These are phyloP conservation scores for Sclerotinia trifoliorum DNA, from an alignment of 2,329 filamentous ascomycete genomes.

Conservation along the genomic window DNA sequence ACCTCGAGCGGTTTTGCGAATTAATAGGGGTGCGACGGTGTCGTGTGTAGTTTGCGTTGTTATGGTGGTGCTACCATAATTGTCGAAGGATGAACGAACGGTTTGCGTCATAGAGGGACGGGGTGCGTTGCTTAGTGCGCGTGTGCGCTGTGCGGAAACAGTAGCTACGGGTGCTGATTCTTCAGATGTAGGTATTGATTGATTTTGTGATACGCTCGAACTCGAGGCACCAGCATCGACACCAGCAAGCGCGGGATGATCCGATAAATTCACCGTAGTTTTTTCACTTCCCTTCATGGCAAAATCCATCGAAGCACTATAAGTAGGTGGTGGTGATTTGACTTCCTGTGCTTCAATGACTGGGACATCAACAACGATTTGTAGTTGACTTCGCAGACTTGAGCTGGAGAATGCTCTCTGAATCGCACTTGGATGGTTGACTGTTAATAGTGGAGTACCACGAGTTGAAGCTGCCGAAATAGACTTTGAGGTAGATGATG, in stretches of 20 bases:
- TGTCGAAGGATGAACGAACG: neutral
- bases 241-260: neutral
- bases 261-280: neutral
- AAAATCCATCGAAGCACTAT: neutral
- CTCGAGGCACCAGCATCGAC: neutral
- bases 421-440: neutral
- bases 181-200: neutral
- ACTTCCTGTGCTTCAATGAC: neutral
- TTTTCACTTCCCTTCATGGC: neutral
- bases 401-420: neutral
- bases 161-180: neutral
- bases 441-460: neutral
- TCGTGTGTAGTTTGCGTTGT: neutral
- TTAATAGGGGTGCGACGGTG: neutral
- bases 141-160: neutral
- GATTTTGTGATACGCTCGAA: neutral
- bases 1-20: no score
- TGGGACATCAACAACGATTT: neutral
- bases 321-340: neutral
- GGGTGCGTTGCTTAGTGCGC: neutral
- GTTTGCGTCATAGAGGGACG: neutral
- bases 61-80: neutral
- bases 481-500: neutral
- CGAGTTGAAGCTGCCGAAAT: neutral
- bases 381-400: neutral